Evolutionary conservation across 805 yeast genomes (phyloP).

Genomic region (Middelhovenomyces tepae): DNA sequence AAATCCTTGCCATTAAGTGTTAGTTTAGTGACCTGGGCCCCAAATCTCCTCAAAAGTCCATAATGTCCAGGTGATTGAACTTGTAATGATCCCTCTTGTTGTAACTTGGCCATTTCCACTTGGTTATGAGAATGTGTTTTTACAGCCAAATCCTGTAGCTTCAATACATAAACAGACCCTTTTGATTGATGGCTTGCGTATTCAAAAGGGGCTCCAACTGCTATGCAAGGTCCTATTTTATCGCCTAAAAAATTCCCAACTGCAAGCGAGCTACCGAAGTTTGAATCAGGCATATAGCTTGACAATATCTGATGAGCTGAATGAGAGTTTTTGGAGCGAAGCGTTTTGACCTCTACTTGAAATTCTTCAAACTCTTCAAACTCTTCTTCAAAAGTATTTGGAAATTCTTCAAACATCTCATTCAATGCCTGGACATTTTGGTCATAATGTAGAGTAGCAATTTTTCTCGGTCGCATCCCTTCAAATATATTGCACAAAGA

Average conservation of each 20-base stretch:
- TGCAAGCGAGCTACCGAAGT: conserved; percentile 40
- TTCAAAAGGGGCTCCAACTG: conserved; percentile 45
- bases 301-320: too few relatives aligned
- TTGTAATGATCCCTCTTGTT: too few relatives aligned
- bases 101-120: too few relatives aligned
- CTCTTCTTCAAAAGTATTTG: too few relatives aligned
- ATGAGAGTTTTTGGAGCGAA: too few relatives aligned
- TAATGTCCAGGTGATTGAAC: conserved; percentile 18
- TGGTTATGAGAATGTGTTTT: too few relatives aligned
- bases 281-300: conserved; percentile 26
- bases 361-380: too few relatives aligned
- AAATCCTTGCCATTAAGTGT: conserved; percentile 26
- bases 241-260: conserved; percentile 35
- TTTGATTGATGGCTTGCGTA: conserved; percentile 5
- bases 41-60: conserved; percentile 29
- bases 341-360: too few relatives aligned
- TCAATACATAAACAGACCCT: conserved; percentile 17
- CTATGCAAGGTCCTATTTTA: conserved; percentile 32
- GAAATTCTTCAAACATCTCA: too few relatives aligned
- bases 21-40: conserved; percentile 31
- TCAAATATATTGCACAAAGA: conserved; percentile 27
- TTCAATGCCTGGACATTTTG: too few relatives aligned
- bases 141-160: too few relatives aligned
- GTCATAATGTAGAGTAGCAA: too few relatives aligned
- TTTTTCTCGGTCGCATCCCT: conserved; percentile 23